Evolutionary conservation across 768 basidiomycete genomes (phyloP), one percentile per base, ranked within the genome.

Genomic region (Mycena filopes): DNA sequence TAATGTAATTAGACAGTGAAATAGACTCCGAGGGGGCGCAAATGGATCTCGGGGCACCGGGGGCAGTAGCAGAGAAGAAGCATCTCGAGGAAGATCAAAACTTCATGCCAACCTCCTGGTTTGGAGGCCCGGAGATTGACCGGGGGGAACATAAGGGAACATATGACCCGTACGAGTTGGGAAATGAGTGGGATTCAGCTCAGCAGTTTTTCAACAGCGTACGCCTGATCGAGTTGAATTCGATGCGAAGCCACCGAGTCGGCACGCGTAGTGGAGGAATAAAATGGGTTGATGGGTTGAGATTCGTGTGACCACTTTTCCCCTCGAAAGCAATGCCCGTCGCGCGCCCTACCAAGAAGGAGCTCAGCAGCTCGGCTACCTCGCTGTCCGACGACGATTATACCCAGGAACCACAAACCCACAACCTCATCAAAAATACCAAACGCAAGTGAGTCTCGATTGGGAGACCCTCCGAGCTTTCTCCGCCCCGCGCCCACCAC

Each of bases 371-470:
- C 76, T 88, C 87, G 71, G 80, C 84, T 78, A 84, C 87, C 71
- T 86, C 86, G 67, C 84, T 87, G 77, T 89, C 89, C 72, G 89
- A 89, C 83, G 89, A 88, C 76, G 79, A 80, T 71, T 77, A 79
- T 75, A 75, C 78, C 75, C 86, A 85, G 81, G 85, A 86, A 76
- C 75, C 80, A 70, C 73, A 78, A 76, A 75, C 86, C 85, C 88
- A 90, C 84, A 89, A 85, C 79, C n/a, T n/a, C 31, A 87, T 83
- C 82, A 91, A 88, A 81, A 84, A 83, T 28, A 23, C 38, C 80
- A 92, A 91, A 83, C 85, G 90, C 87, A 92, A 92, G 90, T 92
- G 80, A 78, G 90, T 87, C 63, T 57, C 56, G 60, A 48, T 45
- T 33, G 38, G 41, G 49, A 64, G 72, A 75, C 81, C 82, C 77